Evolutionary conservation across 2,329 filamentous ascomycete species (phyloP).

Genomic region (Elsinoe australis): DNA sequence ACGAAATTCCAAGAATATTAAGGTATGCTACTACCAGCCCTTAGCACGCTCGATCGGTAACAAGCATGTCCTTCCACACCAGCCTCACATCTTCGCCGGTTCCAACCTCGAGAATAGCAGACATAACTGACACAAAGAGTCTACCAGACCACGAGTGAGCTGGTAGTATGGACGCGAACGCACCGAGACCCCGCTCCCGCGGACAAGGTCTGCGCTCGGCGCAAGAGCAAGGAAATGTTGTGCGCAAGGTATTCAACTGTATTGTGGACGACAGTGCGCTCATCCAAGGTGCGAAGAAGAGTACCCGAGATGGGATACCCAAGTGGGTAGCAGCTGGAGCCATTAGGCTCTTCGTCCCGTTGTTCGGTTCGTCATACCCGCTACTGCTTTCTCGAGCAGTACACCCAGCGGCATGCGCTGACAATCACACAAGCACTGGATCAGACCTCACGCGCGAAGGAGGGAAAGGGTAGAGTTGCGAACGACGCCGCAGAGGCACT

Average conservation of each 20-base stretch:
- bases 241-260: slow-evolving; percentile 46
- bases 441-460: slow-evolving; percentile 20
- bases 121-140: background rate
- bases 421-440: slow-evolving; percentile 17
- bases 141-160: slow-evolving; percentile 6
- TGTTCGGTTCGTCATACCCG: slow-evolving; percentile 39
- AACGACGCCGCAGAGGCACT: slow-evolving; percentile 34
- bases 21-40: slow-evolving; percentile 11
- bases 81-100: too few species aligned
- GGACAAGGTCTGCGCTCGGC: slow-evolving; percentile 6
- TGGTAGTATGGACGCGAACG: slow-evolving; percentile 15
- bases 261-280: slow-evolving; percentile 47
- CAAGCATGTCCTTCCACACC: background rate
- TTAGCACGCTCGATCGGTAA: background rate
- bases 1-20: background rate
- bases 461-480: slow-evolving; percentile 17
- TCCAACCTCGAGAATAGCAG: background rate
- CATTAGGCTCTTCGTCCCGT: slow-evolving; percentile 45
- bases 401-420: background rate
- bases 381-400: background rate
- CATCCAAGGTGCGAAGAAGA: slow-evolving; percentile 45
- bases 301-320: slow-evolving; percentile 45
- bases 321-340: slow-evolving; percentile 45
- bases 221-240: slow-evolving; percentile 10
- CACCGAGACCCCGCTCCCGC: slow-evolving; percentile 8